Conservation (phyloP, 2,329 filamentous ascomycete species). For the Alternaria metachromatica region DNA sequence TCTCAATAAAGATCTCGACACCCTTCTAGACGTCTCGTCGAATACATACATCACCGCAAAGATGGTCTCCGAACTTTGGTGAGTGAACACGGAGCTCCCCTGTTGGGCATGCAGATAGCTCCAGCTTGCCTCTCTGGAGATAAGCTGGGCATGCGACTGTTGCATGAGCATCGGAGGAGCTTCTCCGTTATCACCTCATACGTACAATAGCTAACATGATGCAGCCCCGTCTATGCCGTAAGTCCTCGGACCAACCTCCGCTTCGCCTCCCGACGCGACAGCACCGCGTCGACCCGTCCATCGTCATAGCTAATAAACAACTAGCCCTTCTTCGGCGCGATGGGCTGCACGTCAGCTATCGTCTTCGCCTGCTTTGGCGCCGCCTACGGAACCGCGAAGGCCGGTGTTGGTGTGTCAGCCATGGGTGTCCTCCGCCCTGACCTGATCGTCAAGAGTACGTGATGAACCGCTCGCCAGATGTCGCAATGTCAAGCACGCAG, state of each 20-base stretch:
- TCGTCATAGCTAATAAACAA: constrained; percentile 30
- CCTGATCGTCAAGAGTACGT: constrained; percentile 98
- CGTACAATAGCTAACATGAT: constrained; percentile 40
- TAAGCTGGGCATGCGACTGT: constrained; percentile 43
- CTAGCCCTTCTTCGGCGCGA: constrained; percentile 92
- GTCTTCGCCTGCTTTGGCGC: constrained; percentile 97
- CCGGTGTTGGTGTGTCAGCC: constrained; percentile 95
- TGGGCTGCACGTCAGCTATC: constrained; percentile 94
- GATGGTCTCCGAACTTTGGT: constrained; percentile 86
- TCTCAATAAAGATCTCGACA: constrained; percentile 37
- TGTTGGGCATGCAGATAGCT: constrained; percentile 41
- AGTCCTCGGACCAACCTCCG: constrained; percentile 60
- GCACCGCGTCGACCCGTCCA: constrained; percentile 22
- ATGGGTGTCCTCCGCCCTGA: constrained; percentile 99
- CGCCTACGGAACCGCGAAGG: constrained; percentile 98
- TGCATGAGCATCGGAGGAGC: constrained; percentile 16
- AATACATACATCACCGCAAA: constrained; percentile 51
- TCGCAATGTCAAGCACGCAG: not conserved
- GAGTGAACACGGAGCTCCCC: constrained; percentile 56
- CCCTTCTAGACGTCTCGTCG: constrained; percentile 26
- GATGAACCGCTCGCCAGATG: not conserved
- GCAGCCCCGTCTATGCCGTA: constrained; percentile 97
- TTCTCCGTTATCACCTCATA: constrained; percentile 6
- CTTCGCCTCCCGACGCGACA: constrained; percentile 32
- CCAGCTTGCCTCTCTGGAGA: constrained; percentile 43